Evolutionary conservation across 495 filamentous ascomycete species (phyloP), one percentile per base, ranked within the genome.

Genomic region (Margaritispora aquatica): DNA sequence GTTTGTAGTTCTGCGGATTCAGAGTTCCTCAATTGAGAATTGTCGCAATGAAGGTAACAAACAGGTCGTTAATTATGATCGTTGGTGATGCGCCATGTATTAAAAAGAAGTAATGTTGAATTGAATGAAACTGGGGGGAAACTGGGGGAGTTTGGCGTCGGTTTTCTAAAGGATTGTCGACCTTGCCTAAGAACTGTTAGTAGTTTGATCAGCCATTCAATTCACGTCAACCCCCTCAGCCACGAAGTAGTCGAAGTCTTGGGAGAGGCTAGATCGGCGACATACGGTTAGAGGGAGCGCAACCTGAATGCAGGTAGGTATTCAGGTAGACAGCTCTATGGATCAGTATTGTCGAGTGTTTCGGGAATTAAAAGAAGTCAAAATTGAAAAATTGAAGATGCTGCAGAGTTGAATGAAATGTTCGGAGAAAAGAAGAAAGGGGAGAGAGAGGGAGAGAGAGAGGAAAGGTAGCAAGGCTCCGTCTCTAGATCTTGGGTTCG

Each of bases 61-160:
- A 47, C 22, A 41, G 47, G 15, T 50, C 38, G 36, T 63, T 62
- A 38, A 62, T 67, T 66, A 68, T 66, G n/a, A n/a, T n/a, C 20
- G 26, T 47, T 44, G 59, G 36, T 11, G 17, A 22, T 23, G 48
- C 61, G 64, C 64, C 54, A 61, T 58, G 53, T 57, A 62, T 51
- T 34, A 50, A 23, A 52, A 38, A 51, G 20, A 59, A 48, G 38
- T 55, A n/a, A 49, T 27, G 26, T 5, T 59, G 9, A 27, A 20
- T 26, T 38, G n/a, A n/a, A n/a, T n/a, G n/a, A n/a, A 1, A 10
- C 38, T n/a, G 41, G 31, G 22, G 21, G 24, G 51, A 26, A 11
- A 5, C 3, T 36, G 13, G 19, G 41, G 13, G 29, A 15, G 46
- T 60, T n/a, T 20, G 36, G 23, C 44, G 29, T 57, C 34, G 55